Conservation (phyloP, 192 early-diverging fungal genomes). For the Glomus cerebriforme region DNA sequence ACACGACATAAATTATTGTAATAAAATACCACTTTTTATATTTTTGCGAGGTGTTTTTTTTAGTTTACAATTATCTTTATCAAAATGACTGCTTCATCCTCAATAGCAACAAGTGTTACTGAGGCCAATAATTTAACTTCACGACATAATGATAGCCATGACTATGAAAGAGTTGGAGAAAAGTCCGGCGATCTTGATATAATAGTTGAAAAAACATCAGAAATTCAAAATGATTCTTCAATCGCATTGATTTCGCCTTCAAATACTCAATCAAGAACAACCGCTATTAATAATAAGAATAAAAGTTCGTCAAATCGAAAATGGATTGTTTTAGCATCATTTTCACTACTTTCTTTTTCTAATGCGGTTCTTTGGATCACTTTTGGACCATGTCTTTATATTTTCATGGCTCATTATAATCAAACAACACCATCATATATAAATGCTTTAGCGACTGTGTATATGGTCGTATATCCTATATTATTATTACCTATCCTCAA, state of each 20-base stretch:
- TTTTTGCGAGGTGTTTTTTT: no score
- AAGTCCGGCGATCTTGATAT: not conserved
- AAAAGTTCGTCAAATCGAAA: not conserved
- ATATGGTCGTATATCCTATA: conserved; percentile 46
- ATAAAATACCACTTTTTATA: no score
- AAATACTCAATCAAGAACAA: not conserved
- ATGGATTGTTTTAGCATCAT: conserved; percentile 4
- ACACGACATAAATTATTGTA: no score
- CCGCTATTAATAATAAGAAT: not conserved
- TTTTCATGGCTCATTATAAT: conserved; percentile 42
- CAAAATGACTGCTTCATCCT: not conserved
- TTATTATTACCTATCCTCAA: conserved; percentile 39
- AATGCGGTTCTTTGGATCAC: conserved; percentile 48
- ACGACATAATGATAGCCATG: not conserved
- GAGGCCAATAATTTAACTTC: not conserved
- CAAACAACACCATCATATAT: conserved; percentile 33
- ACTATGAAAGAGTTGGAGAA: not conserved
- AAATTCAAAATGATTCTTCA: no score
- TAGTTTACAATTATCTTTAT: no score
- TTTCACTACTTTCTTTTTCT: conserved; percentile 44
- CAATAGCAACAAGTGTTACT: no score
- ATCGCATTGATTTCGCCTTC: not conserved
- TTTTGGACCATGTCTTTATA: conserved; percentile 48
- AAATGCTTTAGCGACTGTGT: conserved; percentile 42
- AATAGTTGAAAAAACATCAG: not conserved